These are phyloP conservation scores for Guadua angustifolia DNA, from an alignment of 176 grass and related monocot species.

Conservation along the genomic window DNA sequence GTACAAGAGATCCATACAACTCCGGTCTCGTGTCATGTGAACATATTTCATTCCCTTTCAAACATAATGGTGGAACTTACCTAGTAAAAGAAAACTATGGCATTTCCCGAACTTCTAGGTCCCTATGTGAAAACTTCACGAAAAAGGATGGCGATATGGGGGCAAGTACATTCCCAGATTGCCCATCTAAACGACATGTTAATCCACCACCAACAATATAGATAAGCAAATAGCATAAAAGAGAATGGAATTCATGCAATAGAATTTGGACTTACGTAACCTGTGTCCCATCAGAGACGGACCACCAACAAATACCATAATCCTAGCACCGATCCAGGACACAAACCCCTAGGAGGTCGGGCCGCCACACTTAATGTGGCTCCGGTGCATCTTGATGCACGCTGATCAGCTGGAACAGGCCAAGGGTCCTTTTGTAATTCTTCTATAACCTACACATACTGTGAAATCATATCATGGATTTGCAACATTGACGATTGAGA, in stretches of 20 bases:
- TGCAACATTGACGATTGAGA: constrained; percentile 8
- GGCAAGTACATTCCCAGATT: constrained; percentile 16
- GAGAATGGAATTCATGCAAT: constrained; percentile 14
- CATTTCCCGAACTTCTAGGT: constrained; percentile 16
- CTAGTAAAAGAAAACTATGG: neutral
- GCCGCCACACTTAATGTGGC: constrained; percentile 80
- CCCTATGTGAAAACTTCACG: neutral
- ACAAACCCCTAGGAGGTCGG: constrained; percentile 75
- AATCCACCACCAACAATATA: neutral
- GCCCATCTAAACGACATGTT: constrained; percentile 25
- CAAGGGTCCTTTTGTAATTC: constrained; percentile 91
- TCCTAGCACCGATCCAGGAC: constrained; percentile 93
- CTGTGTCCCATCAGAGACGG: constrained; percentile 77
- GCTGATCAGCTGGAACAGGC: constrained; percentile 74
- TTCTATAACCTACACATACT: constrained; percentile 72
- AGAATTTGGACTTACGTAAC: constrained; percentile 66
- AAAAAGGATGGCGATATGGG: constrained; percentile 1
- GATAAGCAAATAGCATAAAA: constrained; percentile 30
- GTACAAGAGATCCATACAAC: too few species aligned
- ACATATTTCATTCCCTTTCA: too few species aligned
- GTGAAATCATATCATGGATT: too few species aligned
- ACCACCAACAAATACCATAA: constrained; percentile 91
- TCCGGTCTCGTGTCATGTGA: too few species aligned
- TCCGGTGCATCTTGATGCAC: constrained; percentile 85
- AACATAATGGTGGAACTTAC: too few species aligned